These are phyloP conservation scores for Bipolaris sorokiniana DNA, from an alignment of 2,329 filamentous ascomycete genomes.

Conservation along the genomic window DNA sequence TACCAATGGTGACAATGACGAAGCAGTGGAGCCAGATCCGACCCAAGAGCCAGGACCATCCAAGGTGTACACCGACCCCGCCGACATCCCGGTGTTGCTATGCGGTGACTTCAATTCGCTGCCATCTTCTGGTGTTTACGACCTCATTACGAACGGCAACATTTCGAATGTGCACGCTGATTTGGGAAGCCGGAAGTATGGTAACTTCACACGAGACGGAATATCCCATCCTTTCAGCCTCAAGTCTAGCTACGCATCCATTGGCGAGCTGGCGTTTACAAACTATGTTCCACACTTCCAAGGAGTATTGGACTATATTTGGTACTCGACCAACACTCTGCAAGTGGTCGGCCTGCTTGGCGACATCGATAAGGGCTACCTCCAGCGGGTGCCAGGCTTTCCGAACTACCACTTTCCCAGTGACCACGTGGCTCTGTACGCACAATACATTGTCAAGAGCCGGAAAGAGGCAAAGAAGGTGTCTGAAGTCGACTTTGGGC, in stretches of 20 bases:
- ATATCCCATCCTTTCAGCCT: slow-evolving; percentile 95
- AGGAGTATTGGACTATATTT: slow-evolving; percentile 95
- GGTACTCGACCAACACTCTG: slow-evolving; percentile 91
- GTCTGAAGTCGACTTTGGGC: slow-evolving; percentile 48
- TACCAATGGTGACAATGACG: slow-evolving; percentile 56
- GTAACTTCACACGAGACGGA: slow-evolving; percentile 88
- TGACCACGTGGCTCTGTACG: slow-evolving; percentile 88
- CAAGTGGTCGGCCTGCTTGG: slow-evolving; percentile 85
- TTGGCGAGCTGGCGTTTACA: slow-evolving; percentile 88
- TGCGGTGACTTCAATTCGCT: slow-evolving; percentile 97
- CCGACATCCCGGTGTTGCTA: slow-evolving; percentile 87
- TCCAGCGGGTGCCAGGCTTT: slow-evolving; percentile 86
- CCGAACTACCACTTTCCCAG: slow-evolving; percentile 94
- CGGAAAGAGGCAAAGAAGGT: slow-evolving; percentile 72
- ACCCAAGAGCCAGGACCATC: slow-evolving; percentile 75
- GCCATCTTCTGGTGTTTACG: slow-evolving; percentile 85
- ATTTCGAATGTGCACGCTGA: slow-evolving; percentile 81
- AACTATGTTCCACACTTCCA: slow-evolving; percentile 96
- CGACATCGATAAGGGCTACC: slow-evolving; percentile 82
- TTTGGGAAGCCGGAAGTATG: slow-evolving; percentile 81
- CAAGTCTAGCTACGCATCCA: slow-evolving; percentile 84
- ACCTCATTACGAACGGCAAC: slow-evolving; percentile 81
- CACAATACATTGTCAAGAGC: slow-evolving; percentile 86
- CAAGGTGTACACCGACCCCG: slow-evolving; percentile 82
- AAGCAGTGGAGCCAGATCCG: slow-evolving; percentile 59